A percentile compares a stretch with the other conserved stretches of the same genome.
These are phyloP conservation scores for Musa acuminata DNA, from an alignment of 176 grass and related monocot species.

Conservation along the genomic window DNA sequence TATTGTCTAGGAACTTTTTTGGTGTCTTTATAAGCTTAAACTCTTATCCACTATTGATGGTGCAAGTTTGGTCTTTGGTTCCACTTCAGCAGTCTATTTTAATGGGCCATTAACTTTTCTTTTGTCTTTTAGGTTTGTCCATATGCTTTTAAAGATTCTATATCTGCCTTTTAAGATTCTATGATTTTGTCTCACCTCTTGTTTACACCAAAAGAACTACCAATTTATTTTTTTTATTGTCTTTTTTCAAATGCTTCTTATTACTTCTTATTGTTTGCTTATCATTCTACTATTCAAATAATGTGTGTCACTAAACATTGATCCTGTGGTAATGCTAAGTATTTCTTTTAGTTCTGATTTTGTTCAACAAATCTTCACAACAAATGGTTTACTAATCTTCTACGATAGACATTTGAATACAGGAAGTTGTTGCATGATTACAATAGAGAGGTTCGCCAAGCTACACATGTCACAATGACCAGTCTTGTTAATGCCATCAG, in stretches of 20 bases:
- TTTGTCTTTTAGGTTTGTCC: background rate
- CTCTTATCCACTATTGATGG: background rate
- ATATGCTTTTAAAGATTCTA: background rate
- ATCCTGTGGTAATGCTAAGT: too few relatives aligned
- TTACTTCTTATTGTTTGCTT: background rate
- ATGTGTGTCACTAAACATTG: background rate
- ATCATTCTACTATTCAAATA: background rate
- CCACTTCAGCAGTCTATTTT: background rate
- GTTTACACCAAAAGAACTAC: background rate
- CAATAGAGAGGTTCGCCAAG: conserved; percentile 84
- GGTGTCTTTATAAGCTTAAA: too few relatives aligned
- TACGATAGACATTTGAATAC: conserved; percentile 78
- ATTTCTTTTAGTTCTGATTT: too few relatives aligned
- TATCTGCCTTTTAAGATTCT: background rate
- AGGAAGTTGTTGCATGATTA: conserved; percentile 80
- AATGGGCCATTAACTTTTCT: background rate
- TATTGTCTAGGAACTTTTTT: too few relatives aligned
- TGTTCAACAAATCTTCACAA: background rate
- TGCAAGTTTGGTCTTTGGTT: background rate
- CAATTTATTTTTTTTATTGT: background rate
- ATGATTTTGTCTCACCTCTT: background rate
- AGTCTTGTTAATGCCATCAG: conserved; percentile 59
- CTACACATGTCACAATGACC: conserved; percentile 81
- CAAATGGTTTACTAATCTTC: conserved; percentile 3
- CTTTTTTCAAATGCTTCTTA: background rate